Percentiles rank a stretch among this genome's conserved stretches.
phyloP scores from a whole-genome alignment of 306 rosid genomes.

The Glycine soja region DNA sequence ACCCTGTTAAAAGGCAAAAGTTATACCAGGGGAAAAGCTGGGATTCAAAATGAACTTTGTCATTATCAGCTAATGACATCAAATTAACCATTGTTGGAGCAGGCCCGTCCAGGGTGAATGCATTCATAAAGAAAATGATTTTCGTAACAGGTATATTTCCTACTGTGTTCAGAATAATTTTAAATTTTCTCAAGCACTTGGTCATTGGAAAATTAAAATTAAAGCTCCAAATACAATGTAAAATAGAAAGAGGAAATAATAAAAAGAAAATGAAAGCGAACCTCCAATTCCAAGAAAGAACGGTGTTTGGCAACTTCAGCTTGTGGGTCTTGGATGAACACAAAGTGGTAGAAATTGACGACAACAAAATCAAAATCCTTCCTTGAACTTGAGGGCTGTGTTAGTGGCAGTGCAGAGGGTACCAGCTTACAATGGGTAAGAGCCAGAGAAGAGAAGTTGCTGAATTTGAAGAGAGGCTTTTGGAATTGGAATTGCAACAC shows the following conservation, averaged over 20 bases:
- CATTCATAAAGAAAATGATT: constrained; percentile 22
- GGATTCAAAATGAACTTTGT: constrained; percentile 34
- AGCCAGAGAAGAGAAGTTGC: constrained; percentile 37
- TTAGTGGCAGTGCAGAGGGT: constrained; percentile 34
- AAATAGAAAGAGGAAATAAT: background rate
- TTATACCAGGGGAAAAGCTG: constrained; percentile 36
- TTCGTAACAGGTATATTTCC: background rate
- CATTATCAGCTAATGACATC: constrained; percentile 21
- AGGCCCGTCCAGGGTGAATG: background rate
- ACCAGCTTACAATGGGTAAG: constrained; percentile 41
- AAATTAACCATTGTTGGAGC: background rate
- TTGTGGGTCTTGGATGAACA: constrained; percentile 66
- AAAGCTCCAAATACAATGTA: background rate
- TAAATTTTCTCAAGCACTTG: background rate
- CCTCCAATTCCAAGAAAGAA: constrained; percentile 64
- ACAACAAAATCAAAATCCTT: constrained; percentile 62
- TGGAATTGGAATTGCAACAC: constrained; percentile 34
- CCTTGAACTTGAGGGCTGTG: constrained; percentile 33
- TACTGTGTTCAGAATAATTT: background rate
- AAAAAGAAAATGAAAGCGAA: constrained; percentile 30
- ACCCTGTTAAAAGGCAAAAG: constrained; percentile 55
- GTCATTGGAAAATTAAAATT: background rate
- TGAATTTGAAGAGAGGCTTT: constrained; percentile 41
- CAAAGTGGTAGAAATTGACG: constrained; percentile 82
- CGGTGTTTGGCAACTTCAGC: constrained; percentile 73